Percentiles rank a stretch among this genome's conserved stretches.
Evolutionary conservation across 108 stramenopile genomes (phyloP).

Genomic region (Schizochytrium sp.): DNA sequence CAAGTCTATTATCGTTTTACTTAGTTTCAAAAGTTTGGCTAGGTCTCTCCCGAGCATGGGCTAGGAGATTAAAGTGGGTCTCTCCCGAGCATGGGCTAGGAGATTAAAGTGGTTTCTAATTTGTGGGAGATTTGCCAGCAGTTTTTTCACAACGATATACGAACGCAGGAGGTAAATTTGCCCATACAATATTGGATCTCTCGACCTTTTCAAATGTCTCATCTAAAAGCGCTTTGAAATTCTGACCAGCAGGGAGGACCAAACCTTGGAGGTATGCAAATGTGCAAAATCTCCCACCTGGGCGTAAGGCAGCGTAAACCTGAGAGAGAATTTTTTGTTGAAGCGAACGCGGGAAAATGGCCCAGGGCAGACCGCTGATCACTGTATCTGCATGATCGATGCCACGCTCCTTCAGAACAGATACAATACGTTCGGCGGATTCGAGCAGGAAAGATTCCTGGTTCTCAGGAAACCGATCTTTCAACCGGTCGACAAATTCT

Average conservation of each 20-base stretch:
- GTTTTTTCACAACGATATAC: conserved; percentile 54
- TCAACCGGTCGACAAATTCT: conserved; percentile 15
- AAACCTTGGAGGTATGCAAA: conserved; percentile 58
- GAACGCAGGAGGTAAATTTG: conserved; percentile 44
- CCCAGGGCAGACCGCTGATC: conserved; percentile 51
- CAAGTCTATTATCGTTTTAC: too few relatives aligned
- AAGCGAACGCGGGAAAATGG: neutral
- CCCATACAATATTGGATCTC: conserved; percentile 56
- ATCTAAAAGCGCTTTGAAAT: conserved; percentile 33
- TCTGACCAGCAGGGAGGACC: conserved; percentile 49
- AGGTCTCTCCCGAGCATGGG: too few relatives aligned
- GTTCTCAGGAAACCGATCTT: conserved; percentile 17
- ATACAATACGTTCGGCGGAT: conserved; percentile 21
- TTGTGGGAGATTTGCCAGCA: neutral
- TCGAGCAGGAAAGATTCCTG: conserved; percentile 23
- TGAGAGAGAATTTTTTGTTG: neutral
- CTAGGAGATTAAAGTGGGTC: too few relatives aligned
- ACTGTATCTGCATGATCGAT: conserved; percentile 37
- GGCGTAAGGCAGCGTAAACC: neutral
- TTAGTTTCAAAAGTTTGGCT: too few relatives aligned
- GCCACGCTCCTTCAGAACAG: neutral
- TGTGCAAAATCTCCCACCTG: conserved; percentile 49
- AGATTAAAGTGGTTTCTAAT: neutral
- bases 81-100: too few relatives aligned
- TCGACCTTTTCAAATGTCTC: conserved; percentile 41